A percentile compares a stretch with the other conserved stretches of the same genome.
Conservation (phyloP, 2,329 filamentous ascomycete species). For the Fusarium incarnatum region DNA sequence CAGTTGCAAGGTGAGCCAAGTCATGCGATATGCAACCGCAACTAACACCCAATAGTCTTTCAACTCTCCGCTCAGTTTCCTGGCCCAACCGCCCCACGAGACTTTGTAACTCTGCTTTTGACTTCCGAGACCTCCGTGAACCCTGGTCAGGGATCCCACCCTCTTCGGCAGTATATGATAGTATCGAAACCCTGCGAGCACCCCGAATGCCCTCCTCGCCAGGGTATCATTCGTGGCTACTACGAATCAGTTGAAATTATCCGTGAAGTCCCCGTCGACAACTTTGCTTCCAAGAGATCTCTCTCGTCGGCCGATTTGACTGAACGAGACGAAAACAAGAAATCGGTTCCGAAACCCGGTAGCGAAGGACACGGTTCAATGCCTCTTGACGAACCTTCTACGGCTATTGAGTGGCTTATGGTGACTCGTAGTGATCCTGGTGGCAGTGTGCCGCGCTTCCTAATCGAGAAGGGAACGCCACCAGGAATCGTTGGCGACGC, state of each 20-base stretch:
- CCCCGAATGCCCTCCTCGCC: constrained; percentile 74
- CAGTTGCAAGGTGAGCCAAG: constrained; percentile 68
- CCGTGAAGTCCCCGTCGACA: constrained; percentile 76
- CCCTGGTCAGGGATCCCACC: constrained; percentile 46
- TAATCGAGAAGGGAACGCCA: constrained; percentile 91
- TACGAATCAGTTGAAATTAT: constrained; percentile 96
- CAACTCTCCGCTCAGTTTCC: constrained; percentile 91
- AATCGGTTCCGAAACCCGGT: constrained; percentile 25
- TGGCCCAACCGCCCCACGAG: constrained; percentile 85
- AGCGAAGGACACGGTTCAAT: constrained; percentile 29
- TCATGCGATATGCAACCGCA: constrained; percentile 11
- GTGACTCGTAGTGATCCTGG: constrained; percentile 89
- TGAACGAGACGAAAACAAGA: constrained; percentile 45
- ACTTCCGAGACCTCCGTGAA: constrained; percentile 68
- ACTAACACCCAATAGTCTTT: constrained; percentile 69
- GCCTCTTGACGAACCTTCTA: constrained; percentile 50
- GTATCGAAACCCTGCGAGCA: constrained; percentile 88
- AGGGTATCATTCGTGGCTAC: constrained; percentile 82
- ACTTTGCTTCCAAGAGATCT: constrained; percentile 51
- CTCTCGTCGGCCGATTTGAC: constrained; percentile 49
- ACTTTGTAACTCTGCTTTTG: constrained; percentile 85
- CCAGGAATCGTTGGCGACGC: constrained; percentile 83
- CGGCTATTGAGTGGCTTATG: constrained; percentile 87
- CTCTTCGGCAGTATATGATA: constrained; percentile 81
- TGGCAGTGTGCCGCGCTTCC: constrained; percentile 86